A percentile compares a stretch with the other conserved stretches of the same genome.
These are phyloP conservation scores for Didymella keratinophila DNA, from an alignment of 2,329 filamentous ascomycete genomes.

Conservation along the genomic window DNA sequence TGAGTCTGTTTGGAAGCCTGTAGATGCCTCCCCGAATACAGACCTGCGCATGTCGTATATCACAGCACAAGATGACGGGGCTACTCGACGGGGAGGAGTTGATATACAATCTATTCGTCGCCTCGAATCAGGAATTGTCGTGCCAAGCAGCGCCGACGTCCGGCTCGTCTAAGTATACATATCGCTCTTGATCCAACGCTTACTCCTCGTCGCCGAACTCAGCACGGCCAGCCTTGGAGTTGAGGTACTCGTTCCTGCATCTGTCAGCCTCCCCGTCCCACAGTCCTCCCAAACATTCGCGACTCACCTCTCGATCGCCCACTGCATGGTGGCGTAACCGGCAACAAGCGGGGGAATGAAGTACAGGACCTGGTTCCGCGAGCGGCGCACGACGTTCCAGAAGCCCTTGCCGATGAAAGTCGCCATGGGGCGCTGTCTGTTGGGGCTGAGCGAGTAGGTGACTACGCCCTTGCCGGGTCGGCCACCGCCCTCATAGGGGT, in stretches of 20 bases:
- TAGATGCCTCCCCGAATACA: neutral
- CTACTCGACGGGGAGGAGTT: slow-evolving; percentile 4
- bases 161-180: slow-evolving; percentile 27
- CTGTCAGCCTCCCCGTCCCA: neutral
- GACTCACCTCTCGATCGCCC: slow-evolving; percentile 87
- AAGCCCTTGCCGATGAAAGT: slow-evolving; percentile 80
- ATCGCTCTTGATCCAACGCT: slow-evolving; percentile 17
- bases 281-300: neutral
- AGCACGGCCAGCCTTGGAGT: slow-evolving; percentile 76
- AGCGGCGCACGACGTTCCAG: slow-evolving; percentile 95
- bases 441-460: slow-evolving; percentile 79
- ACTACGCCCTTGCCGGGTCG: slow-evolving; percentile 66
- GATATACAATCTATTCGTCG: slow-evolving; percentile 37
- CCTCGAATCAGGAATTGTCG: slow-evolving; percentile 25
- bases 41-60: neutral
- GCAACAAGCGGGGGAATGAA: slow-evolving; percentile 78
- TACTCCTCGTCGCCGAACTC: slow-evolving; percentile 58
- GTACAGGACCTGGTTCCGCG: slow-evolving; percentile 87
- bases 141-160: slow-evolving; percentile 17
- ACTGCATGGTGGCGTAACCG: slow-evolving; percentile 85
- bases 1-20: neutral
- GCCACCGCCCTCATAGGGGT: slow-evolving; percentile 51
- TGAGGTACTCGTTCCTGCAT: slow-evolving; percentile 77
- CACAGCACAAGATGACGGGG: neutral
- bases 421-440: slow-evolving; percentile 88